Evolutionary conservation across 2,329 filamentous ascomycete species (phyloP).

Genomic region (Dendryphion nanum): DNA sequence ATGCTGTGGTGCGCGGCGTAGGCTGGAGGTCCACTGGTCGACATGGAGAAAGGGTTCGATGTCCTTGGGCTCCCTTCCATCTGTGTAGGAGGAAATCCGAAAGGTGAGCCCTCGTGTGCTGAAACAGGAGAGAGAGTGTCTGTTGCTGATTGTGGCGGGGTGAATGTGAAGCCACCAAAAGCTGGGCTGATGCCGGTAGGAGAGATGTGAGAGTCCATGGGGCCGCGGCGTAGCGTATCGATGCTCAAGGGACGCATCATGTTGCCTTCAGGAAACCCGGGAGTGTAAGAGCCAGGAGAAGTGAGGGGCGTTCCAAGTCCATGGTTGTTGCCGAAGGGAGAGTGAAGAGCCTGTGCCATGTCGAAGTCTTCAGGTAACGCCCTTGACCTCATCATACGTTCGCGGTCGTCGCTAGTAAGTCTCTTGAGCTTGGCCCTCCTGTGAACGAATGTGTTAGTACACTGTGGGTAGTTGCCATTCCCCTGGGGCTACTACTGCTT

Average conservation of each 20-base stretch:
- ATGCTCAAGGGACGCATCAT: conserved; percentile 68
- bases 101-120: conserved; percentile 41
- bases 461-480: background rate
- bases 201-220: conserved; percentile 66
- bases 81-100: conserved; percentile 37
- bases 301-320: conserved; percentile 50
- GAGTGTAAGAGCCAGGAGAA: conserved; percentile 43
- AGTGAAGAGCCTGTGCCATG: conserved; percentile 58
- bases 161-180: conserved; percentile 66
- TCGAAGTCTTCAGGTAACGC: conserved; percentile 61
- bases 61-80: conserved; percentile 37
- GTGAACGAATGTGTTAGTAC: conserved; percentile 12
- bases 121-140: conserved; percentile 48
- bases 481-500: conserved; percentile 31
- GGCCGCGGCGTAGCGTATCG: conserved; percentile 63
- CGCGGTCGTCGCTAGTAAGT: conserved; percentile 60
- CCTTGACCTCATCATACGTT: conserved; percentile 60
- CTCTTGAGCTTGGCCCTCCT: conserved; percentile 63
- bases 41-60: conserved; percentile 41
- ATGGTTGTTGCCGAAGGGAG: conserved; percentile 48
- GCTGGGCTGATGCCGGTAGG: conserved; percentile 66
- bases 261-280: conserved; percentile 51
- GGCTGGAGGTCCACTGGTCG: conserved; percentile 28
- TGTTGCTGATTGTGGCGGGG: conserved; percentile 52
- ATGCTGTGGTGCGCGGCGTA: conserved; percentile 41